Evolutionary conservation across 805 yeast species (phyloP), one percentile per base, ranked within the genome.

Genomic region (Schwanniomyces sp.): DNA sequence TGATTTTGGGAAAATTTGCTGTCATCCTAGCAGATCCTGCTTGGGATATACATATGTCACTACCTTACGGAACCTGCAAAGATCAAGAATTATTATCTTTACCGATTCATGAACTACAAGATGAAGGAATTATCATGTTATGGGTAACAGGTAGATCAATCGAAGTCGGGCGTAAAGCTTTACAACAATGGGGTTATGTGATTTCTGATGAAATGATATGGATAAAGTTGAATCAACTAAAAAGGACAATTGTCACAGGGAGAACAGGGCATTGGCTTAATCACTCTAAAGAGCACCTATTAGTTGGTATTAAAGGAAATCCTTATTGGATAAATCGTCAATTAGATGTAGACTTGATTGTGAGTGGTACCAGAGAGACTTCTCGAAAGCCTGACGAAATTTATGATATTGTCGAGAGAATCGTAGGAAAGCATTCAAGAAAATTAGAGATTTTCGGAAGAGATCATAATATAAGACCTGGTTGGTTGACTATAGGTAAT

Each of bases 61-160:
- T 81, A 49, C 90, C 90, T 4, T 84, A 86, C 62, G 88, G 89
- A 10, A 82, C 89, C 1, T 83, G 89, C 61, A 85, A 86, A 48
- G 96, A 88, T 61, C 77, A 81, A 2, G 96, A 89, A 55, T 70
- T 91, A 32, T 65, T 85, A 43, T 73, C 80, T 9, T 70, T 91
- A 21, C 85, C 88, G 25, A 76, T 91, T 63, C 76, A 79, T 32
- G 67, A 76, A 40, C 72, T 91, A 30, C 97, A 91, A 62, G 85
- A 82, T 46, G 96, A 89, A 58, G 98, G 98, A 0, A 69, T 91
- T 2, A 69, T 91, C 39, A 74, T 91, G 51, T 75, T 91, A 24
- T 91, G 97, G 98, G 97, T 92, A 9, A 92, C 98, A 1, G 97
- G 97, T 1, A 76, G 98, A 40, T 90, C 97, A 9, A 84, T 90